A percentile compares a stretch with the other conserved stretches of the same genome.
Evolutionary conservation across 192 early-diverging fungal genomes (phyloP).

Genomic region (Rhizoclosmatium sp.): DNA sequence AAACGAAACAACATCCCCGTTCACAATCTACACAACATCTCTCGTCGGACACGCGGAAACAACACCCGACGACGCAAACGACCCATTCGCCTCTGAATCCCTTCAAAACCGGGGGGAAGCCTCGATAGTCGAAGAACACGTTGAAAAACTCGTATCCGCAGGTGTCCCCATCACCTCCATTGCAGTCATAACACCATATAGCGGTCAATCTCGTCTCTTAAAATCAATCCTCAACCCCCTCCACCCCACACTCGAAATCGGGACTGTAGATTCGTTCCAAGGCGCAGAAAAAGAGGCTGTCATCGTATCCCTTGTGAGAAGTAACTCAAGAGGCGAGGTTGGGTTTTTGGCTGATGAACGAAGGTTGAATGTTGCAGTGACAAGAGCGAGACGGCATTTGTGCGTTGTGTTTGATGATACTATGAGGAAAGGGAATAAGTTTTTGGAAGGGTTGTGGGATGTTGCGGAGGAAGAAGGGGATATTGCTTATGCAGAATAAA

Average conservation of each 20-base stretch:
- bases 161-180: slow-evolving; percentile 73
- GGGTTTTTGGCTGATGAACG: slow-evolving; percentile 86
- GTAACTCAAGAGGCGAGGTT: slow-evolving; percentile 77
- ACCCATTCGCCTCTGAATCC: slow-evolving; percentile 50
- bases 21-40: slow-evolving; percentile 76
- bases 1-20: slow-evolving; percentile 62
- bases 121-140: slow-evolving; percentile 64
- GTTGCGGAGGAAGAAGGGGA: slow-evolving; percentile 63
- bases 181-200: slow-evolving; percentile 89
- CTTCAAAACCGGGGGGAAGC: slow-evolving; percentile 85
- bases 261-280: slow-evolving; percentile 41
- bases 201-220: slow-evolving; percentile 71
- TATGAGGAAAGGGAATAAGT: slow-evolving; percentile 56
- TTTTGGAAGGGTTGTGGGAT: slow-evolving; percentile 57
- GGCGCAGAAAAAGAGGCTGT: slow-evolving; percentile 92
- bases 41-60: slow-evolving; percentile 35
- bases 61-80: neutral
- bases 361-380: slow-evolving; percentile 91
- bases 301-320: slow-evolving; percentile 80
- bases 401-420: slow-evolving; percentile 83
- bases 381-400: slow-evolving; percentile 83
- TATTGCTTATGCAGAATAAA: slow-evolving; percentile 23
- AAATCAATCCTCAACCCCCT: slow-evolving; percentile 7
- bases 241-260: slow-evolving; percentile 25
- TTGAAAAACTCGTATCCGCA: slow-evolving; percentile 66